Base-by-base conservation (phyloP, 2,329 filamentous ascomycete genomes). In the Fusarium annulatum region DNA sequence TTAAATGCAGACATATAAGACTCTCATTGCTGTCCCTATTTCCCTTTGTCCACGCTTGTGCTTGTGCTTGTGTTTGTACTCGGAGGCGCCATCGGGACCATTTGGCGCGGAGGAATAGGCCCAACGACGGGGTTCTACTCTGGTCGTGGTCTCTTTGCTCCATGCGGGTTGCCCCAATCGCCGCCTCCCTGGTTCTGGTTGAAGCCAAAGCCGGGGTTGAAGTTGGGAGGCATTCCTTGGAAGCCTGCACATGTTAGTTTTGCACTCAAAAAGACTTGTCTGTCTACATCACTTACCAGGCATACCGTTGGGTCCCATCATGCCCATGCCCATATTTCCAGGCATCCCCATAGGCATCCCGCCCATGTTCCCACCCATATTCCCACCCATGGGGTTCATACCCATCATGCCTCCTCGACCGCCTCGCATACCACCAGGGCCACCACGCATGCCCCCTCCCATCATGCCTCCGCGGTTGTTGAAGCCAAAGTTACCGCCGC, bases 81-180 rank as follows among this genome's bases (percentile, higher is more conserved):
- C 28, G 39, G 49, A 41, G 46, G 34, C n/a, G 28, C 33, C 41
- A 26, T 55, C 42, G 53, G 45, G 34, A 42, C 41, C n/a, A 23
- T 23, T 23, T 38, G 39, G 45, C 42, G 51, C 42, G n/a, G 38
- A 46, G n/a, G 26, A 18, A 16, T 30, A 33, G 45, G 41, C 12
- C 41, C 48, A 53, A 58, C 39, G 51, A 61, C 69, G 42, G 34
- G 19, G 48, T 62, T 55, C 81, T 85, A 88, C 80, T 95, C 94
- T 69, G 93, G 93, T 71, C 94, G 89, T 74, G 93, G 92, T 74
- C 94, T 88, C 84, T 96, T 96, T 7, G 91, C 91, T 36, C 93
- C 93, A 76, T 96, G 94, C 10, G 94, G 94, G 78, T 96, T 96
- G 86, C 93, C 93, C 82, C 90, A 90, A 62, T 91, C 91, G 65